Evolutionary conservation across 345 rosid genomes (phyloP).

Genomic region (Gynandropsis gynandra): DNA sequence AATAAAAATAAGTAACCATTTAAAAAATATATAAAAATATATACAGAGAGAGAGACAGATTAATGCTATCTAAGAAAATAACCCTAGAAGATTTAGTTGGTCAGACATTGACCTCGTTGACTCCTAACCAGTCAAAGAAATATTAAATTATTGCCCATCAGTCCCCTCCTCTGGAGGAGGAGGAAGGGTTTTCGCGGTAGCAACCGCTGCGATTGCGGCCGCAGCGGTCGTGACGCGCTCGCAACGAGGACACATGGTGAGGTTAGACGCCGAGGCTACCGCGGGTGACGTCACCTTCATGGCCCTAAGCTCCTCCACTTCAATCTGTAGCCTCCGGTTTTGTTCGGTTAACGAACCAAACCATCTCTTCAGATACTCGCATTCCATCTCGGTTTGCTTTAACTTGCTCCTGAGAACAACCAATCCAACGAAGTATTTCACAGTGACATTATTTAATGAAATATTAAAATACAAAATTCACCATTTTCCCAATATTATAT

Average conservation of each 20-base stretch:
- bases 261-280: constrained; percentile 55
- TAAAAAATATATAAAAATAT: no score
- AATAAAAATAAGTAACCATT: no score
- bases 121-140: constrained; percentile 10
- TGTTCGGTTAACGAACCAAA: constrained; percentile 86
- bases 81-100: no score
- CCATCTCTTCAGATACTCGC: constrained; percentile 90
- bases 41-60: no score
- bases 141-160: background rate
- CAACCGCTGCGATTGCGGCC: background rate
- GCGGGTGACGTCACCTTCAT: constrained; percentile 68
- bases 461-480: no score
- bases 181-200: constrained; percentile 14
- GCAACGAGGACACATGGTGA: constrained; percentile 89
- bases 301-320: constrained; percentile 89
- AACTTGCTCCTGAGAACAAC: constrained; percentile 67
- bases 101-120: constrained; percentile 8
- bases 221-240: constrained; percentile 65
- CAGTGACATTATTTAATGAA: no score
- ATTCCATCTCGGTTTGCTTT: constrained; percentile 96
- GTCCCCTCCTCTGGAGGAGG: constrained; percentile 13
- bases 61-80: no score
- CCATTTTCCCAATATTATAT: no score
- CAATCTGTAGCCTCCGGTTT: constrained; percentile 76
- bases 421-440: background rate